Conservation (phyloP, 2,329 filamentous ascomycete genomes). For the Colletotrichum tropicale region DNA sequence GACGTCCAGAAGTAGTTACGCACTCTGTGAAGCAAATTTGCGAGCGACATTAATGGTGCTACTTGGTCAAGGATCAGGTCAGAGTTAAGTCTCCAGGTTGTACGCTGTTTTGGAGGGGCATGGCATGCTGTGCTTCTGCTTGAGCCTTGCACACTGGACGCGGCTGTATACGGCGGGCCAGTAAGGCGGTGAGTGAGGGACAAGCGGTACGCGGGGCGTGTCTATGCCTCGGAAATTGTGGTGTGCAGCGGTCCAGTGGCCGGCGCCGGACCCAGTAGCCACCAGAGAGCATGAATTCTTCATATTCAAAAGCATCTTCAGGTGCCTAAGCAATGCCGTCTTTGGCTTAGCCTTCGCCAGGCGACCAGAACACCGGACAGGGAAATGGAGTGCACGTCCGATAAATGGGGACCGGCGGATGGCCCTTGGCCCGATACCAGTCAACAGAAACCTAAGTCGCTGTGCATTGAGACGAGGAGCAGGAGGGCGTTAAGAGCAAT, state of each 20-base stretch:
- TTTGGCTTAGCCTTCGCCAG: not conserved
- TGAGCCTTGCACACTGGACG: not conserved
- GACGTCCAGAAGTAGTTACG: not conserved
- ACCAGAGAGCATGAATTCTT: not conserved
- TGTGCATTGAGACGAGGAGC: too few relatives aligned
- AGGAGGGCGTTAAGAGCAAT: not conserved
- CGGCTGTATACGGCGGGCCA: not conserved
- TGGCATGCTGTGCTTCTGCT: not conserved
- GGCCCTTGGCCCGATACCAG: not conserved
- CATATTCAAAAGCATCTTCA: not conserved
- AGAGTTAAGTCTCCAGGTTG: not conserved
- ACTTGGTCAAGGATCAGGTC: not conserved
- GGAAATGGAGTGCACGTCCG: not conserved
- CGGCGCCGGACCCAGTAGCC: not conserved
- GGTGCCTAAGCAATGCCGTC: not conserved
- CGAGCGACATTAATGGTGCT: not conserved
- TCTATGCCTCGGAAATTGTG: constrained; percentile 4
- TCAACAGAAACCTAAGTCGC: not conserved
- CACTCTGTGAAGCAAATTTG: not conserved
- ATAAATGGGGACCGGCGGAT: not conserved
- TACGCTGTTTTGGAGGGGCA: not conserved
- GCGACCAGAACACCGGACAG: not conserved
- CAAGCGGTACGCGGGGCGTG: not conserved
- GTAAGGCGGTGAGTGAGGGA: not conserved
- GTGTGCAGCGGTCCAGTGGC: constrained; percentile 5